Conservation (phyloP, 345 rosid species). For the Linum trigynum region DNA sequence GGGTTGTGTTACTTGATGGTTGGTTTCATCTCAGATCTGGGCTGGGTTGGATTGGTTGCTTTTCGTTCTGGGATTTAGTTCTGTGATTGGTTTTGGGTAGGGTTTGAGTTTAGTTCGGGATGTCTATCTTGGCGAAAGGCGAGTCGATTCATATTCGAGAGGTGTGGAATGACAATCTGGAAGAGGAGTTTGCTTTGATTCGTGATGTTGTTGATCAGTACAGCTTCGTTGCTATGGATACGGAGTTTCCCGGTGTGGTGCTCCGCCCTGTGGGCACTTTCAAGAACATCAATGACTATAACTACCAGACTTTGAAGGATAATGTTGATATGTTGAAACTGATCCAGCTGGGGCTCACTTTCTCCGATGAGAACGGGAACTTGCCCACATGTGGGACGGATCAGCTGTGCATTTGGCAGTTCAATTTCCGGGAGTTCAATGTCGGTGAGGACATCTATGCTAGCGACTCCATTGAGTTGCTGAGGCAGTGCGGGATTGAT, state of each 20-base stretch:
- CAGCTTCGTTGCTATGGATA: constrained; percentile 71
- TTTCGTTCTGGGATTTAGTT: neutral
- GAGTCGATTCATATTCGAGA: constrained; percentile 69
- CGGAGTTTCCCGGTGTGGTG: constrained; percentile 92
- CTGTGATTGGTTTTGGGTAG: neutral
- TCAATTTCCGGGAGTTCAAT: constrained; percentile 81
- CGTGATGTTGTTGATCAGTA: constrained; percentile 61
- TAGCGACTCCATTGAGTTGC: constrained; percentile 67
- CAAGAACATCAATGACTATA: constrained; percentile 67
- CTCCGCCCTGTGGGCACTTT: constrained; percentile 65
- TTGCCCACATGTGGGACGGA: constrained; percentile 75
- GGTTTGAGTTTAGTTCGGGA: constrained; percentile 17
- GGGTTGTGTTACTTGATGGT: constrained; percentile 17
- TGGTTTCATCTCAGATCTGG: constrained; percentile 39
- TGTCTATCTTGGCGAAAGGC: constrained; percentile 48
- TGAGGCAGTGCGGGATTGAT: constrained; percentile 75
- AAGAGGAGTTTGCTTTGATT: constrained; percentile 66
- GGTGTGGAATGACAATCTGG: constrained; percentile 78
- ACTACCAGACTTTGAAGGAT: constrained; percentile 69
- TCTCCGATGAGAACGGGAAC: constrained; percentile 68
- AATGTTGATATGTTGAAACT: constrained; percentile 76
- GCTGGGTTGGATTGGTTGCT: constrained; percentile 13
- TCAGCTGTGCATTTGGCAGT: constrained; percentile 73
- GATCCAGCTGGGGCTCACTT: constrained; percentile 75
- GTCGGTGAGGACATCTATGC: constrained; percentile 64